Base-by-base conservation (phyloP, 2,329 filamentous ascomycete genomes). In the Aspergillus sp. region DNA sequence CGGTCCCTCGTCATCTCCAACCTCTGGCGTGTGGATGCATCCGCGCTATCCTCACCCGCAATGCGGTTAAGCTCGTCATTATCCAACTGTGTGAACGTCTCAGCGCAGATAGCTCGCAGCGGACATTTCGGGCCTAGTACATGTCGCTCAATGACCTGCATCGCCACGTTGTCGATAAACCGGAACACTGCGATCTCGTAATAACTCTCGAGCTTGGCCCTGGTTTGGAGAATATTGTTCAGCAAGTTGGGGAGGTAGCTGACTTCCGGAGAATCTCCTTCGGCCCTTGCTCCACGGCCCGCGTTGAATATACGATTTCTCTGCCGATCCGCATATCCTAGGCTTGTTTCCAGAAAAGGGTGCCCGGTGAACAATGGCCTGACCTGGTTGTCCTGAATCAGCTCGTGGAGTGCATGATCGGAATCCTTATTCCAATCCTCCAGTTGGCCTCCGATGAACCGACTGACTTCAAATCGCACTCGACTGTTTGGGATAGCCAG, bases 81-180 rank as follows among this genome's bases (percentile, higher is more conserved):
- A 32, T 56, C 52, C 32, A 62, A 18, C 8, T 42, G 22, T 1
- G 49, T 49, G 43, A 57, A 55, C 6, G 54, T 47, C 5, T 61
- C 43, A 17, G 18, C 34, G 20, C 41, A 50, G 39, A 62, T 26
- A 3, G 53, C 32, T 18, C 34, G 49, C 17, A 62, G 20, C 4
- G 60, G 60, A 47, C 58, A 57, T 54, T 57, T 54, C n/a, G 55
- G 55, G 2, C 55, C 55, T 2, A 57, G 55, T 13, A 57, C 50
- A 50, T 57, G 55, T 12, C 55, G 24, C 44, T 57, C 55, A 24
- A 57, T 30, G 12, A 57, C 55, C 17, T 62, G 60, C 48, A 61
- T 61, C 2, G 58, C 58, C 15, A 62, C 60, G 34, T 62, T 62
- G 20, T 62, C 60, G 2, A 62, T 43, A 22, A 62, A 62, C 30